Base-by-base conservation (phyloP, 176 grass and related monocot species). In the Avena sativa region DNA sequence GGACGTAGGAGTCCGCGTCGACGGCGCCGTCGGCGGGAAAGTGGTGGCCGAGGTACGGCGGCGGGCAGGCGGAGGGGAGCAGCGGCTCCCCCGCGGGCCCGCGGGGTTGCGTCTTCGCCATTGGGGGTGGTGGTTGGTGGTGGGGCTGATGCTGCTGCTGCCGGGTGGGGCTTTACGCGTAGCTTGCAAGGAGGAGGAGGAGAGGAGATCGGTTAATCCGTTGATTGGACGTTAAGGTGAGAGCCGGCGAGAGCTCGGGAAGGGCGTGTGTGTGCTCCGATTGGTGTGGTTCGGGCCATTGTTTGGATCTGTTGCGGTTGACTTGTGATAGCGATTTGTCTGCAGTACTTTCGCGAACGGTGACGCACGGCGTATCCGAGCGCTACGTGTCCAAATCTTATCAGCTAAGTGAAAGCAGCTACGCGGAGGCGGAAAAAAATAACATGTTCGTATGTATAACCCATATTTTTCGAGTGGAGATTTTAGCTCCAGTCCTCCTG, bases 61-160 rank as follows among this genome's bases (percentile, higher is more conserved):
- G 53, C 71, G 87, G 88, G 67, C 25, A 83, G 83, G 79, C 74
- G 80, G 88, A 66, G 19, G 88, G 79, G 55, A 95, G 91, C 17
- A 95, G 83, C 21, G 90, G 88, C 2, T 83, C 87, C 67, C 49
- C 76, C 58, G 51, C 40, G 14, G 70, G 3, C 5, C 81, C 40
- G 30, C 61, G 21, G 30, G 64, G 57, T 26, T 57, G 88, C 40
- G 86, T 60, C 79, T 84, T 86, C 81, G 87, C 88, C 90, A 92
- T 95, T 76, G 73, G 53, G 90, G 82, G 55, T 15, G 46, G 50
- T 8, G 56, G 40, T 62, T 9, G 77, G 82, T 71, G 49, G 46
- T 50, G 43, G 49, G 44, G 12, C 25, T 10, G 84, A 3, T 32
- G 2, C 34, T 43, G 36, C 40, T 43, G 40, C 40, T 43, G 74